Percentiles rank a stretch among this genome's conserved stretches.
phyloP scores from a whole-genome alignment of 305 asterid genomes.

The Fraxinus floribunda region DNA sequence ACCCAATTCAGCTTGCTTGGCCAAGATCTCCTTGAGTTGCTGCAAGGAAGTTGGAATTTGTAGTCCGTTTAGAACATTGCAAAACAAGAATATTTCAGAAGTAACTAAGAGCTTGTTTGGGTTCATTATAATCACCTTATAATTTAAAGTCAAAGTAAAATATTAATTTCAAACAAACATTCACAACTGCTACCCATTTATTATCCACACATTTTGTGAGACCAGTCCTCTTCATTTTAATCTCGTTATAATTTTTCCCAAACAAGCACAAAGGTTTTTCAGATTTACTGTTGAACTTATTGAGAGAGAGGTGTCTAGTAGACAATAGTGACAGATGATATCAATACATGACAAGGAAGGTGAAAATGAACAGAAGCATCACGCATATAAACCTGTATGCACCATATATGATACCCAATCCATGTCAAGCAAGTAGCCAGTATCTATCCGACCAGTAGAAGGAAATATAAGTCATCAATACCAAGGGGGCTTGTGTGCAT shows the following conservation, averaged over 20 bases:
- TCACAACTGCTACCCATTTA: background rate
- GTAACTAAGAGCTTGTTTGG: background rate
- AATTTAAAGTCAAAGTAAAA: background rate
- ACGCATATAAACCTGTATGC: background rate
- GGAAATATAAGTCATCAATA: background rate
- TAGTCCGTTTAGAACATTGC: constrained; percentile 11
- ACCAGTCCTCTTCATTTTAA: background rate
- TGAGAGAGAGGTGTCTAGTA: background rate
- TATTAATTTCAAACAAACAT: background rate
- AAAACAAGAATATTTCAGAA: constrained; percentile 7
- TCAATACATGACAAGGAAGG: background rate
- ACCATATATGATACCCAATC: background rate
- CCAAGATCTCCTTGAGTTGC: constrained; percentile 91
- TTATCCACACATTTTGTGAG: background rate
- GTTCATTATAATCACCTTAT: background rate
- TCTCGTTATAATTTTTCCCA: background rate
- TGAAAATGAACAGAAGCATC: background rate
- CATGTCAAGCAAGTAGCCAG: background rate
- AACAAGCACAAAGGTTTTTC: background rate
- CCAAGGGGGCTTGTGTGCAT: background rate
- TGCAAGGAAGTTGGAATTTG: constrained; percentile 30
- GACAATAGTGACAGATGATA: background rate
- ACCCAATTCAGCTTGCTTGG: constrained; percentile 93
- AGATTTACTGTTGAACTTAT: background rate
- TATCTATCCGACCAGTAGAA: background rate